These are phyloP conservation scores for Pythium biforme DNA, from an alignment of 352 stramenopile genomes.

Conservation along the genomic window DNA sequence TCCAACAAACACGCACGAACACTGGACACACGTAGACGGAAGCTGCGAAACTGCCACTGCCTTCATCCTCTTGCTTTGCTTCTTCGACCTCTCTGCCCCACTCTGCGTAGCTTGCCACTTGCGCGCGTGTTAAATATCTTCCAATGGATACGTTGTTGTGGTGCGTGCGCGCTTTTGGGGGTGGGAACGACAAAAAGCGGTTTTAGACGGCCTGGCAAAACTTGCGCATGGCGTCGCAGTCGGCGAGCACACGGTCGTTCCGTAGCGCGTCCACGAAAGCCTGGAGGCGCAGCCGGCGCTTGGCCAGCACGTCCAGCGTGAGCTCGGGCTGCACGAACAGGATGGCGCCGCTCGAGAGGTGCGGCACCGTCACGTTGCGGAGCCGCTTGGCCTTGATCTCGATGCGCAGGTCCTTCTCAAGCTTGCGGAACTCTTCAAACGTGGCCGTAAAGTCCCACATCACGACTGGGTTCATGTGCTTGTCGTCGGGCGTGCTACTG, in stretches of 20 bases:
- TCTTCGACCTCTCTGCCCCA: neutral
- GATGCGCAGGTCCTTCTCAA: slow-evolving; percentile 65
- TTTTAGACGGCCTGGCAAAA: slow-evolving; percentile 76
- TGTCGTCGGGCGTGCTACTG: slow-evolving; percentile 50
- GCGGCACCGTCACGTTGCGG: slow-evolving; percentile 45
- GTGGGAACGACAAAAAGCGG: too few relatives aligned
- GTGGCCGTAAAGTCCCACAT: slow-evolving; percentile 85
- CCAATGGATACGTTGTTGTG: neutral
- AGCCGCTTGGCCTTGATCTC: slow-evolving; percentile 63
- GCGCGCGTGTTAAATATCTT: neutral
- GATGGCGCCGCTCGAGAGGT: slow-evolving; percentile 60
- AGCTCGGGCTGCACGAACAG: slow-evolving; percentile 72
- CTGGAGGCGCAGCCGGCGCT: slow-evolving; percentile 54
- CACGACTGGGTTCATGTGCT: slow-evolving; percentile 82
- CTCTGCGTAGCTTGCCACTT: neutral
- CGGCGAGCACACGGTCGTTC: slow-evolving; percentile 43
- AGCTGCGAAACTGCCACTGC: neutral
- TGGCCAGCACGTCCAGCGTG: slow-evolving; percentile 64
- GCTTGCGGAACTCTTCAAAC: slow-evolving; percentile 73
- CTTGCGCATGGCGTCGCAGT: slow-evolving; percentile 52
- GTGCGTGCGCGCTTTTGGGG: neutral
- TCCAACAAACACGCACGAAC: neutral
- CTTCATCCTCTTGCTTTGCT: neutral
- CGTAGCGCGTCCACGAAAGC: slow-evolving; percentile 59
- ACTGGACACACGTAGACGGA: neutral